phyloP scores from a whole-genome alignment of 2,329 filamentous ascomycete species.

The Aspergillus fumigatus region DNA sequence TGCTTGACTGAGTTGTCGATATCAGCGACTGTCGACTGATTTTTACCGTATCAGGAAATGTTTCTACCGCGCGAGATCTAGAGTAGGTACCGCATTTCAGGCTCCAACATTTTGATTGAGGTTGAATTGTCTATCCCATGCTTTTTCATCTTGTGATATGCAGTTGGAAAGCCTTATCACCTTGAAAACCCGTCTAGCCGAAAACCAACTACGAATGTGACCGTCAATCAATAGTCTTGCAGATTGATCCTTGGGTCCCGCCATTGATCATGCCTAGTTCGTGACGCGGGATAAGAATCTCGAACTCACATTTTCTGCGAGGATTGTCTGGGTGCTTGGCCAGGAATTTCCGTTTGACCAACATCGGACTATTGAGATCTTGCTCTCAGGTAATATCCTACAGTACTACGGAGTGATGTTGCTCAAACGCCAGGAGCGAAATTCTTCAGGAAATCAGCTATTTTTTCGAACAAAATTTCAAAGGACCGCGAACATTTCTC shows the following conservation, averaged over 20 bases:
- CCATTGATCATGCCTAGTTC: neutral
- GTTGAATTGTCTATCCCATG: neutral
- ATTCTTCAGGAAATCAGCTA: neutral
- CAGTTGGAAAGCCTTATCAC: neutral
- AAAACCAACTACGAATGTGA: neutral
- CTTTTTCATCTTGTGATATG: neutral
- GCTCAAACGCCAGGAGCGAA: neutral
- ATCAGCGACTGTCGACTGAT: neutral
- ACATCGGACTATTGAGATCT: neutral
- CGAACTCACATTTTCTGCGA: neutral
- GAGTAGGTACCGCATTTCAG: neutral
- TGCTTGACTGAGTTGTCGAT: neutral
- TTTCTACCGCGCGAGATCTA: no score
- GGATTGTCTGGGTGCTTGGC: neutral
- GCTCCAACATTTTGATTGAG: neutral
- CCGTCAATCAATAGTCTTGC: neutral
- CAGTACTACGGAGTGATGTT: neutral
- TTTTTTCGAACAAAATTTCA: neutral
- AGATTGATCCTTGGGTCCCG: neutral
- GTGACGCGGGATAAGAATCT: neutral
- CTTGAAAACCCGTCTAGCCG: neutral
- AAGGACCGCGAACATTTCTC: neutral
- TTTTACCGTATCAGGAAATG: no score
- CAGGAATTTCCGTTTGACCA: neutral
- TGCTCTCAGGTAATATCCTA: neutral